Percentiles rank a stretch among this genome's conserved stretches.
Conservation (phyloP, 371 early-diverging fungal genomes). For the Aphelidium insulamus region DNA sequence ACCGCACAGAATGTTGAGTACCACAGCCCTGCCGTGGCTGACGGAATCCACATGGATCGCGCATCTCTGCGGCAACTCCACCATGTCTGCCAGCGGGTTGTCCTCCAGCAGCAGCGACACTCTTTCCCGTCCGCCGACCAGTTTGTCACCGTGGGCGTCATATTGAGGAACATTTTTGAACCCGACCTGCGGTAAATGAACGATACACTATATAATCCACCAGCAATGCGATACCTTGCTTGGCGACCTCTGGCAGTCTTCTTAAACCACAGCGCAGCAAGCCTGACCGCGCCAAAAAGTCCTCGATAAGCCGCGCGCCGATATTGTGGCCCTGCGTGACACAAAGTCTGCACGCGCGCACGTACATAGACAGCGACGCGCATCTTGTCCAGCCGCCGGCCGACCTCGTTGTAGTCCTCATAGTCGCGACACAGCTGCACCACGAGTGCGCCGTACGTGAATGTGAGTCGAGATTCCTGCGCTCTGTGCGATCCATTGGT, state of each 20-base stretch:
- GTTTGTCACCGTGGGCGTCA: constrained; percentile 53
- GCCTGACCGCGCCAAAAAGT: constrained; percentile 68
- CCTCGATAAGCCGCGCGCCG: constrained; percentile 83
- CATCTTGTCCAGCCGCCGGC: constrained; percentile 91
- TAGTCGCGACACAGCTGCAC: constrained; percentile 84
- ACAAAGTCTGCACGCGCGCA: too few species aligned
- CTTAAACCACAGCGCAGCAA: constrained; percentile 58
- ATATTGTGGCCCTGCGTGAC: constrained; percentile 80
- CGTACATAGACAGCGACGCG: constrained; percentile 10
- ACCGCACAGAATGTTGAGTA: constrained; percentile 84
- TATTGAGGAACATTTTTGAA: constrained; percentile 89
- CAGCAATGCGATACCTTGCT: too few species aligned
- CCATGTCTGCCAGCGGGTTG: constrained; percentile 79
- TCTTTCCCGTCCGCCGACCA: constrained; percentile 62
- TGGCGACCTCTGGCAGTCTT: constrained; percentile 88
- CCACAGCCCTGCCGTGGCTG: constrained; percentile 71
- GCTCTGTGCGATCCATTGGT: too few species aligned
- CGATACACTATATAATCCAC: too few species aligned
- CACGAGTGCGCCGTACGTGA: constrained; percentile 93
- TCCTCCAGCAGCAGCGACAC: constrained; percentile 79
- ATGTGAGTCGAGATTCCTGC: too few species aligned
- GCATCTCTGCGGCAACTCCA: constrained; percentile 30
- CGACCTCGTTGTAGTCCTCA: constrained; percentile 76
- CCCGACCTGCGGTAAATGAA: constrained; percentile 43
- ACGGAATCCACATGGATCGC: too few species aligned